These are phyloP conservation scores for Arthrinium puccinioides DNA, from an alignment of 2,329 filamentous ascomycete species.

Conservation along the genomic window DNA sequence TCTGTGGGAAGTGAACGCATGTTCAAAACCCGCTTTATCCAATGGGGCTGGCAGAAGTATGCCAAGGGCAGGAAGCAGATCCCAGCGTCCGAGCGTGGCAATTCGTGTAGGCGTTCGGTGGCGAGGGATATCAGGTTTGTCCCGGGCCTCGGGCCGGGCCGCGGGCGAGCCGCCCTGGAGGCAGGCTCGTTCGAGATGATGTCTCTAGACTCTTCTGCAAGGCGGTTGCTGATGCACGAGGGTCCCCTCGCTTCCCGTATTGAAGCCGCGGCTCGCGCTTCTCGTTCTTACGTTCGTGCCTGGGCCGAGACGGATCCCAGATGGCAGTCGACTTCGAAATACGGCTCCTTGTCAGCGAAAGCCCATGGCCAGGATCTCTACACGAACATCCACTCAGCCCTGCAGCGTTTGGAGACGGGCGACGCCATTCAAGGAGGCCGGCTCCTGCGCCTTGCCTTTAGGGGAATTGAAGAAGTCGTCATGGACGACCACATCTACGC, in stretches of 20 bases:
- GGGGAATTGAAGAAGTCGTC: background rate
- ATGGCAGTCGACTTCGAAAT: background rate
- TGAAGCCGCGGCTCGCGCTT: background rate
- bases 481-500: background rate
- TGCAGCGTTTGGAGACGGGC: background rate
- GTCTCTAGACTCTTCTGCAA: background rate
- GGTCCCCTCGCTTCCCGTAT: background rate
- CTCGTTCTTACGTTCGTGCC: background rate
- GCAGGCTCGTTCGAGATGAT: background rate
- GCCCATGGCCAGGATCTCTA: background rate
- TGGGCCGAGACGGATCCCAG: constrained; percentile 1
- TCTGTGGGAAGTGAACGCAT: background rate
- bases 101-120: no score
- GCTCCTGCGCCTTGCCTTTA: background rate
- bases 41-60: constrained; percentile 3
- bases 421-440: background rate
- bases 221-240: background rate
- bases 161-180: background rate
- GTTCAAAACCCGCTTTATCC: background rate
- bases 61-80: background rate
- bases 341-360: background rate
- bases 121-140: no score
- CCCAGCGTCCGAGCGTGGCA: no score
- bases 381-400: background rate
- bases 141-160: background rate